Evolutionary conservation across 139 green algal species (phyloP), one percentile per base, ranked within the genome.

Genomic region (Coccomyxa sp.): DNA sequence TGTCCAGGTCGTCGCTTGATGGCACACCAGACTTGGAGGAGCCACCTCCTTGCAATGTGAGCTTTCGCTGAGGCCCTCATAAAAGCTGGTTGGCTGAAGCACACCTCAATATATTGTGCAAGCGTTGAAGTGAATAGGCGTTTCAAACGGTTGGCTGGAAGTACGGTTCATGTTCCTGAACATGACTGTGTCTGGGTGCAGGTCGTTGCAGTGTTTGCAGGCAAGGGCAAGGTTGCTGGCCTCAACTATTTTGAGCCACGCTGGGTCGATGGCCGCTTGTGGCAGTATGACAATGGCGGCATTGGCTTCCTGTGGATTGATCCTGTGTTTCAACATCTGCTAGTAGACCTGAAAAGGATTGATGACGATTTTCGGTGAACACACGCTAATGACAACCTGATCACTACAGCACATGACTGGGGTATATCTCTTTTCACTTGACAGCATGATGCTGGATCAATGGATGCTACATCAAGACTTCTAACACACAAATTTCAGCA

Each of bases 301-400:
- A 78, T 77, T 14, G 63, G 60, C 14, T 83, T 78, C 30, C 13
- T 83, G 17, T 78, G 80, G 63, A 30, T 76, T 28, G 58, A n/a
- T 60, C 23, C 77, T 17, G 12, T 27, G 25, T 25, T 77, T 63
- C 58, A 67, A 58, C 60, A 58, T 63, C 38, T 79, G 13, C 67
- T 84, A 17, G 81, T 84, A 12, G 58, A 84, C 32, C 76, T 84
- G 67, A 59, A 79, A 32, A 66, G 81, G 16, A 84, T 84, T 45
- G 81, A 84, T 58, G 38, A 67, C 13, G 81, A 84, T 25, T 38
- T 84, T 1, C 7, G 63, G 63, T 25, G 18, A 71, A 25, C 63
- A 51, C 7, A 51, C 7, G 38, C 3, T 51, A 51, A 51, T 51
- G 38, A 51, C 38, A 51, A 7, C 38, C 38, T 51, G 38, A 7